phyloP scores from a whole-genome alignment of 2,329 filamentous ascomycete species.

The Blumeria hordei region DNA sequence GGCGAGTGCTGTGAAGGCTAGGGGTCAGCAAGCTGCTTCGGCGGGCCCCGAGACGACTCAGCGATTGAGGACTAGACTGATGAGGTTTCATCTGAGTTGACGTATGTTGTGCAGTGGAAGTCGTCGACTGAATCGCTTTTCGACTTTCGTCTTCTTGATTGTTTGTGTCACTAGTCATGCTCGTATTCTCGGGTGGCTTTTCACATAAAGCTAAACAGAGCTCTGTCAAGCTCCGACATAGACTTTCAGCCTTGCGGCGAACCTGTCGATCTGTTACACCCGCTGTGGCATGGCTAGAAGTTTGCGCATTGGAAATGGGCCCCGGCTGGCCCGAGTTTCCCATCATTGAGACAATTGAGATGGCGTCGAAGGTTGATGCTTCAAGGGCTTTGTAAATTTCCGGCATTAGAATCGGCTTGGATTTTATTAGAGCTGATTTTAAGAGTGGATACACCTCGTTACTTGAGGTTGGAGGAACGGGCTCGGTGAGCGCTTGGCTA shows the following conservation, averaged over 20 bases:
- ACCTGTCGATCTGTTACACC: conserved; percentile 55
- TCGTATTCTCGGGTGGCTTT: conserved; percentile 16
- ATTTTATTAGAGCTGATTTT: conserved; percentile 57
- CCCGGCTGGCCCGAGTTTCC: conserved; percentile 44
- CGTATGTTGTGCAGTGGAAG: conserved; percentile 5
- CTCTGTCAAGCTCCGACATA: conserved; percentile 83
- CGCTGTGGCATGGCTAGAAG: conserved; percentile 18
- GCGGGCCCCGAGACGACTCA: conserved; percentile 14
- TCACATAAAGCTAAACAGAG: conserved; percentile 67
- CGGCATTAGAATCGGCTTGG: conserved; percentile 40
- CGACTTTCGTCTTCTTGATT: conserved; percentile 6
- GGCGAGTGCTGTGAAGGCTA: conserved; percentile 13
- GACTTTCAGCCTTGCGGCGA: conserved; percentile 70
- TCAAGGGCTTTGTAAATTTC: conserved; percentile 64
- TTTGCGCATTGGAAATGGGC: conserved; percentile 34
- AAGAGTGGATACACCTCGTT: conserved; percentile 51
- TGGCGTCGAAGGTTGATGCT: conserved; percentile 55
- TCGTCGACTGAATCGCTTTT: conserved; percentile 7
- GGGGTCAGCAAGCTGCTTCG: conserved; percentile 14
- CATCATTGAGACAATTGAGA: conserved; percentile 56
- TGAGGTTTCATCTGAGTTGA: conserved; percentile 7
- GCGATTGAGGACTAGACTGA: conserved; percentile 13
- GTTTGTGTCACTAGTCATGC: conserved; percentile 2
- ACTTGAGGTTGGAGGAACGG: conserved; percentile 9
- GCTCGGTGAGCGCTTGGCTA: conserved; percentile 21